Evolutionary conservation across 1,139 yeast genomes (phyloP).

Genomic region (Schizosaccharomyces versatilis): DNA sequence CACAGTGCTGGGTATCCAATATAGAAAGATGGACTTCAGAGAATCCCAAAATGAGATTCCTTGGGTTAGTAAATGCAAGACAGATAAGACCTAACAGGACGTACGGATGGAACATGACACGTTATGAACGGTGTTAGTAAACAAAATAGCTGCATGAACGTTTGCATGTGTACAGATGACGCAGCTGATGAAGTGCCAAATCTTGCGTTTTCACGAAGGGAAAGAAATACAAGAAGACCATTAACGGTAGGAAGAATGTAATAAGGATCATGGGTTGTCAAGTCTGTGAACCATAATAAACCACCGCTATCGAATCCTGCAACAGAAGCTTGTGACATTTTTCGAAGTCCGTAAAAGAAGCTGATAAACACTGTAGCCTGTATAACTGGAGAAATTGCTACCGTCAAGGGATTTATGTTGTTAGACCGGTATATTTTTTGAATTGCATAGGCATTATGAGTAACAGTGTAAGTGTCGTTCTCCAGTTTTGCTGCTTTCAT

Average conservation of each 20-base stretch:
- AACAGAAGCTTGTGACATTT: conserved; percentile 71
- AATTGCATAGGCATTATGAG: conserved; percentile 39
- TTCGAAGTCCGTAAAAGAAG: conserved; percentile 66
- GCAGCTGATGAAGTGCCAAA: background rate
- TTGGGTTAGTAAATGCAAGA: background rate
- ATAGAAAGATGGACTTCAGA: background rate
- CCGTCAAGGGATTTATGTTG: conserved; percentile 33
- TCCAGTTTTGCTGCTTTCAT: conserved; percentile 29
- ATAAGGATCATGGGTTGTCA: conserved; percentile 73
- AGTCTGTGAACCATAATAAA: conserved; percentile 56
- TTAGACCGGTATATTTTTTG: conserved; percentile 41
- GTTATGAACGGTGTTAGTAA: background rate
- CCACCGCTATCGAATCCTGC: conserved; percentile 68
- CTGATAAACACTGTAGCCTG: conserved; percentile 79
- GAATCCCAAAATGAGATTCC: background rate
- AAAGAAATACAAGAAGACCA: conserved; percentile 33
- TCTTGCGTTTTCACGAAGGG: conserved; percentile 3
- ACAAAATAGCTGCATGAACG: background rate
- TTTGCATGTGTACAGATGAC: background rate
- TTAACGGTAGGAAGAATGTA: conserved; percentile 68
- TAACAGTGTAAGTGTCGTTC: conserved; percentile 15
- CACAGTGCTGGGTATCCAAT: background rate
- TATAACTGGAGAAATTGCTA: conserved; percentile 39
- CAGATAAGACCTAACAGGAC: background rate
- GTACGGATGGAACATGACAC: background rate